phyloP scores from a whole-genome alignment of 257 asterid species.

The Thymus quinquecostatus region DNA sequence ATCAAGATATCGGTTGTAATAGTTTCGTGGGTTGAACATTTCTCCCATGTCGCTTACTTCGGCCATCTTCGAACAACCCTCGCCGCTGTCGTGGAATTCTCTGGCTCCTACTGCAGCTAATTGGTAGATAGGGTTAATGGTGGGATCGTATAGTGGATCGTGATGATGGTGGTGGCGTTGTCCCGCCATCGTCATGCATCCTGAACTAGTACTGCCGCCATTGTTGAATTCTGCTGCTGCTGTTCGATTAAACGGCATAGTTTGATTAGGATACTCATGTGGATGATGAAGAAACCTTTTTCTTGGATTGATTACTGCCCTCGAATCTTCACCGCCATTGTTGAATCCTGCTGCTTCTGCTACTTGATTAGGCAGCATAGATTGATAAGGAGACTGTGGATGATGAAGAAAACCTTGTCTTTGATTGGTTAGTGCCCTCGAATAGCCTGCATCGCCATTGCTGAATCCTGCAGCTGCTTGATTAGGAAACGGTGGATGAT shows the following conservation, averaged over 20 bases:
- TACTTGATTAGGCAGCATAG: background rate
- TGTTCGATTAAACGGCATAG: background rate
- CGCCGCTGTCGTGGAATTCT: too few relatives aligned
- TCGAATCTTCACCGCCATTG: background rate
- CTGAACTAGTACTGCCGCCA: background rate
- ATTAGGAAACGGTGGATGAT: background rate
- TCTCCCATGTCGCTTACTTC: too few relatives aligned
- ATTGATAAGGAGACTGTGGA: background rate
- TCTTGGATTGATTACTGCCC: background rate
- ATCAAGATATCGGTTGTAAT: too few relatives aligned
- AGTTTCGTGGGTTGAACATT: too few relatives aligned
- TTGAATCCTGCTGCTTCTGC: background rate
- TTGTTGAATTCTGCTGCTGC: background rate
- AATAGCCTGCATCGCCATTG: background rate
- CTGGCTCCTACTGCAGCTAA: too few relatives aligned
- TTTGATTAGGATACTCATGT: background rate
- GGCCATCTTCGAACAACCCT: too few relatives aligned
- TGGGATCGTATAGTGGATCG: too few relatives aligned
- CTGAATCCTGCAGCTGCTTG: background rate
- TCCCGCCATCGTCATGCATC: background rate
- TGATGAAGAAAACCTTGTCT: too few relatives aligned
- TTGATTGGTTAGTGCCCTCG: background rate
- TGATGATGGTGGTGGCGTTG: too few relatives aligned
- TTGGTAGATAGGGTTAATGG: too few relatives aligned
- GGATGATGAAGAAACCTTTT: background rate